These are phyloP conservation scores for Phytophthora colocasiae DNA, from an alignment of 352 stramenopile species.

Conservation along the genomic window DNA sequence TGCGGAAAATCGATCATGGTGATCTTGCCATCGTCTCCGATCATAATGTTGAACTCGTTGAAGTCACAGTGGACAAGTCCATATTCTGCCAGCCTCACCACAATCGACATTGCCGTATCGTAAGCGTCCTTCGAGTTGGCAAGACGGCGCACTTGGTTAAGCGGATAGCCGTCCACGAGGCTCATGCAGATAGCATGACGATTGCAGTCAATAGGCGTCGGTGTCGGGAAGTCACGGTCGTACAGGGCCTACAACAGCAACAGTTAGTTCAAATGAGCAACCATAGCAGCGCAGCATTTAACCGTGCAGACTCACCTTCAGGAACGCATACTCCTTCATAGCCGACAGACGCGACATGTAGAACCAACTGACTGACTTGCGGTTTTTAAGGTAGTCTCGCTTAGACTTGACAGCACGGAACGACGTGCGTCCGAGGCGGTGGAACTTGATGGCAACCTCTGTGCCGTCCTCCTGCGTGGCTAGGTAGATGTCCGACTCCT, in stretches of 20 bases:
- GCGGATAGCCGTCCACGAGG: slow-evolving; percentile 94
- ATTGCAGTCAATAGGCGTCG: slow-evolving; percentile 97
- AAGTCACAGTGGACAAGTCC: slow-evolving; percentile 99
- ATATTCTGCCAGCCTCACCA: slow-evolving; percentile 96
- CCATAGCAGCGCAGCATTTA: not conserved
- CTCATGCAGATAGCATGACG: slow-evolving; percentile 98
- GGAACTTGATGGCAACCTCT: slow-evolving; percentile 99
- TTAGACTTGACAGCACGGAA: slow-evolving; percentile 98
- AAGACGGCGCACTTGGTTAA: slow-evolving; percentile 96
- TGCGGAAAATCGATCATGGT: slow-evolving; percentile 99
- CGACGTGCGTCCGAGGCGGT: slow-evolving; percentile 98
- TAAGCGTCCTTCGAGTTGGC: slow-evolving; percentile 96
- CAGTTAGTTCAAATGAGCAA: slow-evolving; percentile 2
- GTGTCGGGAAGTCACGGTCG: slow-evolving; percentile 97
- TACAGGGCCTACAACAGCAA: slow-evolving; percentile 84
- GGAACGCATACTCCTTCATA: slow-evolving; percentile 99
- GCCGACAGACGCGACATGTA: slow-evolving; percentile 99
- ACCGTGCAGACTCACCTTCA: slow-evolving; percentile 78
- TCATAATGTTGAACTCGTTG: slow-evolving; percentile 99
- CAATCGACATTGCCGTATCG: slow-evolving; percentile 94
- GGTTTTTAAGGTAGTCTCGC: slow-evolving; percentile 98
- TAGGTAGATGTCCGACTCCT: slow-evolving; percentile 99
- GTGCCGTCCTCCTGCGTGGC: slow-evolving; percentile 94
- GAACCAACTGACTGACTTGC: slow-evolving; percentile 97
- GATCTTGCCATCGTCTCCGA: slow-evolving; percentile 93